phyloP scores from a whole-genome alignment of 1,284 basidiomycete genomes.

The Kwoniella shivajii region DNA sequence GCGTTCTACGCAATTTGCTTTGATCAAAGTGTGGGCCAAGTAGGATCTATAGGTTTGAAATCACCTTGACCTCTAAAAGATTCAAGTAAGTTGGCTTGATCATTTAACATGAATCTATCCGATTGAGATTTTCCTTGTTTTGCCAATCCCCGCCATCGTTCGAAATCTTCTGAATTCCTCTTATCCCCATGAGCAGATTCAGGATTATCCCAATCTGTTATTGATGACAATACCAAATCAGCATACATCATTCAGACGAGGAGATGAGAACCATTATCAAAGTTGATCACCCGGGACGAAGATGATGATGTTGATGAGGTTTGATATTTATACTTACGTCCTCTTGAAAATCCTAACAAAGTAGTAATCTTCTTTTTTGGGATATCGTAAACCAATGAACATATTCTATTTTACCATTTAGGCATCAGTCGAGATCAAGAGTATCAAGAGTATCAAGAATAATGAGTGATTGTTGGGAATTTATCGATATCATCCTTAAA shows the following conservation, averaged over 20 bases:
- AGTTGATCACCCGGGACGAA: background rate
- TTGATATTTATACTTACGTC: slow-evolving; percentile 3
- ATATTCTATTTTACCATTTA: slow-evolving; percentile 1
- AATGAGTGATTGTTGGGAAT: too few relatives aligned
- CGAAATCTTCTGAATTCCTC: slow-evolving; percentile 7
- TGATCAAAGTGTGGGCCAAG: slow-evolving; percentile 1
- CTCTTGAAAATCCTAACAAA: slow-evolving; percentile 6
- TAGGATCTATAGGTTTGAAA: slow-evolving; percentile 10
- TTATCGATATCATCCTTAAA: background rate
- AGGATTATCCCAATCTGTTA: slow-evolving; percentile 11
- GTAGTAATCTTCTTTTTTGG: slow-evolving; percentile 12
- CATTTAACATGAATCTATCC: slow-evolving; percentile 12
- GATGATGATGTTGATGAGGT: background rate
- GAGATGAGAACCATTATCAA: background rate
- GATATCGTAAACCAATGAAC: slow-evolving; percentile 11
- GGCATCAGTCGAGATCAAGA: background rate
- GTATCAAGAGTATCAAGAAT: background rate
- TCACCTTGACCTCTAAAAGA: slow-evolving; percentile 10
- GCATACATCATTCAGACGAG: too few relatives aligned
- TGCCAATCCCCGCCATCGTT: slow-evolving; percentile 7
- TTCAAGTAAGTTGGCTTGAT: slow-evolving; percentile 9
- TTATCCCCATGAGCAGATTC: slow-evolving; percentile 11
- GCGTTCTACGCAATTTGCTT: background rate
- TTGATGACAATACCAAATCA: too few relatives aligned
- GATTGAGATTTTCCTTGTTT: slow-evolving; percentile 7